Evolutionary conservation across 1,284 basidiomycete genomes (phyloP), one percentile per base, ranked within the genome.

Genomic region (Cryptococcus depauperatus): DNA sequence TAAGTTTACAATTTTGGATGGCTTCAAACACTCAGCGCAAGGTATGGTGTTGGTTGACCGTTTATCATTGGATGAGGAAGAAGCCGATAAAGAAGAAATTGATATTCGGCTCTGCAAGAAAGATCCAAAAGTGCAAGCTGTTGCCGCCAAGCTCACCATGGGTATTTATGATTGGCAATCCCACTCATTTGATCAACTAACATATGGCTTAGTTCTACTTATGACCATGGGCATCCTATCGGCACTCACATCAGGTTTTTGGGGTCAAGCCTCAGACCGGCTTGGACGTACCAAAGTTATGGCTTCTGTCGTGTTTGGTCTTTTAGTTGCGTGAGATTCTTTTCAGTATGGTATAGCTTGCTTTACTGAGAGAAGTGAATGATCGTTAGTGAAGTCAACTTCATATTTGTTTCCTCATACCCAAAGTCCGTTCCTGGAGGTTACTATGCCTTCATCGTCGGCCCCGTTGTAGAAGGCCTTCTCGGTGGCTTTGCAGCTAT

Each of bases 401-500:
- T 90, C 65, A 79, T 88, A 47, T 74, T 88, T 23, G 81, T 84
- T 5, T 84, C 85, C 2, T 81, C 79, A 1, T 84, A 82, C 18
- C 76, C 78, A 16, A 78, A 78, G 41, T 72, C 76, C 14, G 72
- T 85, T 5, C 84, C 85, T 13, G 75, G 82, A 19, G 71, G 76
- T 21, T 81, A 87, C 57, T 80, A 84, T 59, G 73, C 92, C 33
- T 76, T 96, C 16, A 71, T 93, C 18, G 55, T 92, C 37, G 84
- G 88, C 2, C 85, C 89, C 0, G 67, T 82, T 25, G 70, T 90
- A 22, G 90, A 95, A 59, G 91, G 91, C 13, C 64, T 83, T 3
- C 75, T 91, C 4, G 91, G 91, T 19, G 87, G 91, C n/a, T 85
- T 84, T 76, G 79, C 84, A 5, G 84, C 86, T 0, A 71, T 90